phyloP scores from a whole-genome alignment of 345 rosid genomes.

The Eucalyptus camaldulensis region DNA sequence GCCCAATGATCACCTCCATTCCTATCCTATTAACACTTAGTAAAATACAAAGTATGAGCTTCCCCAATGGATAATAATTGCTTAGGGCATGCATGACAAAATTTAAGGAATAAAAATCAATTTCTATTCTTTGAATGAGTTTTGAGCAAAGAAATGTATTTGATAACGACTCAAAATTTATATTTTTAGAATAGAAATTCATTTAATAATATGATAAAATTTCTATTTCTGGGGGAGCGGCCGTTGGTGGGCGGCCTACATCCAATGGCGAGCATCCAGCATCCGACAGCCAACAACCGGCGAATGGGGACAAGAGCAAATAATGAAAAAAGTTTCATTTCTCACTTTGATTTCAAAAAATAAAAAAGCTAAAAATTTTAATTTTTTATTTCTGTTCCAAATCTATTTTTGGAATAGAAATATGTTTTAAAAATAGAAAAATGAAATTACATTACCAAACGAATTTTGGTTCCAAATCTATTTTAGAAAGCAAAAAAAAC shows the following conservation, averaged over 20 bases:
- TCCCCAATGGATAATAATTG: background rate
- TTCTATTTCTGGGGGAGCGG: rapidly evolving
- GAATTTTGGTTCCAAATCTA: rapidly evolving
- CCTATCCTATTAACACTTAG: background rate
- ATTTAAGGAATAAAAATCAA: too few relatives aligned
- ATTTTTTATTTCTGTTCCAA: rapidly evolving
- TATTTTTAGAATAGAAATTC: too few relatives aligned
- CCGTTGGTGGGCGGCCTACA: rapidly evolving
- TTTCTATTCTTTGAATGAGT: rapidly evolving
- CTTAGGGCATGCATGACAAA: background rate
- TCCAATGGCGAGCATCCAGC: rapidly evolving
- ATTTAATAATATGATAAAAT: too few relatives aligned
- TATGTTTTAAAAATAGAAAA: too few relatives aligned
- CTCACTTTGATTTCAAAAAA: rapidly evolving
- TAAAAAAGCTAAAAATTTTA: too few relatives aligned
- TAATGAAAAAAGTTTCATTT: too few relatives aligned
- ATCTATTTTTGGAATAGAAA: too few relatives aligned
- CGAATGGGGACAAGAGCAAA: rapidly evolving
- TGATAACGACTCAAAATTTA: too few relatives aligned
- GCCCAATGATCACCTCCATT: background rate
- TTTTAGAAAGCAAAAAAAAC: rapidly evolving
- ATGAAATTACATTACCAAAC: too few relatives aligned
- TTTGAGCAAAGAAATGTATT: too few relatives aligned
- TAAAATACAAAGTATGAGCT: background rate
- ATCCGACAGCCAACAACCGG: rapidly evolving